phyloP scores from a whole-genome alignment of 371 early-diverging fungal species.

The Batkoa obscura region DNA sequence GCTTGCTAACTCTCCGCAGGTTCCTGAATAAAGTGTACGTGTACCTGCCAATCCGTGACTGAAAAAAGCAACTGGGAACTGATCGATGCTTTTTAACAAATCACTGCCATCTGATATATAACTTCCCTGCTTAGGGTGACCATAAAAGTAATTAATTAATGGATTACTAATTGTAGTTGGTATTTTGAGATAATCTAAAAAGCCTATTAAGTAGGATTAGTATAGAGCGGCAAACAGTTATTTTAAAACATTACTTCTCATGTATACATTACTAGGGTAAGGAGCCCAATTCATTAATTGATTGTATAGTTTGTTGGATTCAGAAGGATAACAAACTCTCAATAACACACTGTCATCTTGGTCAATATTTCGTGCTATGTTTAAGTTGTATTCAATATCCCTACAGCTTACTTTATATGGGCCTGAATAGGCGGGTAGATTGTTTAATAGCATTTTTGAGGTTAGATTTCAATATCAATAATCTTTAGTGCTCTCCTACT shows the following conservation, averaged over 20 bases:
- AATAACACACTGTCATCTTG: too few relatives aligned
- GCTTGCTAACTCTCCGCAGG: conserved; percentile 25
- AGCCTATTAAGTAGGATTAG: too few relatives aligned
- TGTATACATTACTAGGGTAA: too few relatives aligned
- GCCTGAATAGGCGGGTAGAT: conserved; percentile 13
- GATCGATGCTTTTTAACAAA: not conserved
- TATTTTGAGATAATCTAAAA: not conserved
- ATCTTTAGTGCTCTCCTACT: too few relatives aligned
- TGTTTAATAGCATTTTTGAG: conserved; percentile 18
- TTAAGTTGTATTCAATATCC: conserved; percentile 15
- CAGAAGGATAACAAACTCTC: too few relatives aligned
- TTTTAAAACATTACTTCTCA: too few relatives aligned
- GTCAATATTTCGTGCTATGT: too few relatives aligned
- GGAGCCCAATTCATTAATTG: too few relatives aligned
- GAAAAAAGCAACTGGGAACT: conserved; percentile 17
- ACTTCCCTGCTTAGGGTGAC: conserved; percentile 7
- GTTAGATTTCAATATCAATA: too few relatives aligned
- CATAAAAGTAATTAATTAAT: not conserved
- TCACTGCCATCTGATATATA: conserved; percentile 8
- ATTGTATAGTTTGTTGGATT: too few relatives aligned
- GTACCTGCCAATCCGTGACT: conserved; percentile 27
- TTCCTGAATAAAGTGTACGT: conserved; percentile 19
- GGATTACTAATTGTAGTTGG: not conserved
- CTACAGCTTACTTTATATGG: conserved; percentile 12
- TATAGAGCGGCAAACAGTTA: too few relatives aligned